Evolutionary conservation across 148 eudicot species (phyloP).

Genomic region (Amaranthus cruentus): DNA sequence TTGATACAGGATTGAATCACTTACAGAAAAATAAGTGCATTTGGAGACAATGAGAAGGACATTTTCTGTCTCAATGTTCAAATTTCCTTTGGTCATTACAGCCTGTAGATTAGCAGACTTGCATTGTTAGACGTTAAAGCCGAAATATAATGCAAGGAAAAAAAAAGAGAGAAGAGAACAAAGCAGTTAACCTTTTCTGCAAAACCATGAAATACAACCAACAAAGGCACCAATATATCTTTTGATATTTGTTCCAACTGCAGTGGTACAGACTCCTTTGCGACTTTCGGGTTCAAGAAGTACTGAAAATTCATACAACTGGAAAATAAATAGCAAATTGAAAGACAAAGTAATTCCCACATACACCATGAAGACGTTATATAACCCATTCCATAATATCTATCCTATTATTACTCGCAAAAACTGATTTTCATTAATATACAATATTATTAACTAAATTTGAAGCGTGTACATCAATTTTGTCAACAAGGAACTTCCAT

Average conservation of each 20-base stretch:
- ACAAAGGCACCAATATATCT: constrained; percentile 59
- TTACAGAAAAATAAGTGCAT: constrained; percentile 65
- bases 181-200: constrained; percentile 44
- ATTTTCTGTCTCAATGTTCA: constrained; percentile 44
- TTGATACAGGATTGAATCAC: constrained; percentile 14
- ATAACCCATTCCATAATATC: background rate
- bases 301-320: constrained; percentile 38
- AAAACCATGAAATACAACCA: constrained; percentile 43
- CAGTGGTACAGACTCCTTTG: constrained; percentile 70
- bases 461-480: background rate
- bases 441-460: background rate
- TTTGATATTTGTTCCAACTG: constrained; percentile 59
- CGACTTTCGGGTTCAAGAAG: constrained; percentile 69
- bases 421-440: background rate
- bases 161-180: background rate
- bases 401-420: background rate
- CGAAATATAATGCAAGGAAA: constrained; percentile 1
- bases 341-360: background rate
- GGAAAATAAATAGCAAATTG: constrained; percentile 9
- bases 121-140: background rate
- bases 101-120: constrained; percentile 30
- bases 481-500: background rate
- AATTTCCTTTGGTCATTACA: constrained; percentile 24
- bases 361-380: background rate
- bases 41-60: constrained; percentile 51